Conservation (phyloP, 2,329 filamentous ascomycete genomes). For the Xylaria sp. region DNA sequence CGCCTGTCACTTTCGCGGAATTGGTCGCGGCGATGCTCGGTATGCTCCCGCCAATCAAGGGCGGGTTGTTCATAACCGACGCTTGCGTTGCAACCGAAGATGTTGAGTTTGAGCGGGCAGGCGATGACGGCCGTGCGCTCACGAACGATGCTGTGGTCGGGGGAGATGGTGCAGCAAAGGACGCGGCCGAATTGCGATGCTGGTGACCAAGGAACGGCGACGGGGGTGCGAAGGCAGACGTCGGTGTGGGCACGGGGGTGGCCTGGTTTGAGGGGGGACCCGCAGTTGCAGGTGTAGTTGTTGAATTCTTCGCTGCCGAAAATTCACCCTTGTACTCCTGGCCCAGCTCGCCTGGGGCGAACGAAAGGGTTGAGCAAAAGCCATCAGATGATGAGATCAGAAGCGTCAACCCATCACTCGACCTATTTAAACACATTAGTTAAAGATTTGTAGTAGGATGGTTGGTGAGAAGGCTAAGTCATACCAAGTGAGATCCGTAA, state of each 20-base stretch:
- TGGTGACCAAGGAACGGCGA: conserved; percentile 61
- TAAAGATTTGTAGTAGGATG: conserved; percentile 20
- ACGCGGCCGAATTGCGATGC: conserved; percentile 60
- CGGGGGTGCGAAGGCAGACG: conserved; percentile 62
- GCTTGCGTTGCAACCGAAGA: conserved; percentile 75
- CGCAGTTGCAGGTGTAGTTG: conserved; percentile 41
- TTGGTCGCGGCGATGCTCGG: conserved; percentile 76
- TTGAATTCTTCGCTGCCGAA: conserved; percentile 50
- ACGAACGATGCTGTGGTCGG: conserved; percentile 61
- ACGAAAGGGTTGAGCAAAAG: conserved; percentile 91
- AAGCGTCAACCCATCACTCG: conserved; percentile 74
- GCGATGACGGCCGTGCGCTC: conserved; percentile 72
- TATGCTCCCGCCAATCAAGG: conserved; percentile 75
- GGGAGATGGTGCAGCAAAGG: conserved; percentile 61
- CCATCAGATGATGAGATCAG: conserved; percentile 98
- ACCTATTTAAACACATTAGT: conserved; percentile 53
- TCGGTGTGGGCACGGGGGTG: conserved; percentile 73
- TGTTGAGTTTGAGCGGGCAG: conserved; percentile 81
- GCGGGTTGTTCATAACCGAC: conserved; percentile 73
- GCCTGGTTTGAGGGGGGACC: conserved; percentile 59
- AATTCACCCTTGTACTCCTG: conserved; percentile 75
- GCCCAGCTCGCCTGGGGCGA: conserved; percentile 81
- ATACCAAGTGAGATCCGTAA: conserved; percentile 94
- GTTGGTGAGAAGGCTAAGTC: conserved; percentile 34
- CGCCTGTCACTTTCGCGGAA: conserved; percentile 61